Evolutionary conservation across 768 basidiomycete genomes (phyloP).

Genomic region (Hemileccinum rubropunctum): DNA sequence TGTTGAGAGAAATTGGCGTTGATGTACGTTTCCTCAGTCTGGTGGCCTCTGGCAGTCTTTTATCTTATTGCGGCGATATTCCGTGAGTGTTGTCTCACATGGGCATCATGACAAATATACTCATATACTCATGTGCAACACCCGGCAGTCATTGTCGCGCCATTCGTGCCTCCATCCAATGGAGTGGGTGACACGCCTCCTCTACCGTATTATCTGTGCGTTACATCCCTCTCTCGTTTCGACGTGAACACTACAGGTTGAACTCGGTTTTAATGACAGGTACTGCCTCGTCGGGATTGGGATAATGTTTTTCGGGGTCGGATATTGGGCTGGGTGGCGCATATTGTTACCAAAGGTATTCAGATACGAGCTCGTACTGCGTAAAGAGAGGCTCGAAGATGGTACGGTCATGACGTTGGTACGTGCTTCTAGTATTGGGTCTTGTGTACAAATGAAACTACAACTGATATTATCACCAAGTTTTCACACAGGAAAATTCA

Average conservation of each 20-base stretch:
- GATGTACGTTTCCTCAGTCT: slow-evolving; percentile 34
- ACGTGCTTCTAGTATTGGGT: slow-evolving; percentile 15
- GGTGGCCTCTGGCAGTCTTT: slow-evolving; percentile 54
- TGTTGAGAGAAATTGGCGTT: not conserved
- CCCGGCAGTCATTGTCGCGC: slow-evolving; percentile 48
- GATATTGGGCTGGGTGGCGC: slow-evolving; percentile 58
- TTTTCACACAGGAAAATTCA: no score
- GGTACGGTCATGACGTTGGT: slow-evolving; percentile 56
- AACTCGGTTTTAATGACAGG: slow-evolving; percentile 30
- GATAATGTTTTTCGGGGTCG: slow-evolving; percentile 42
- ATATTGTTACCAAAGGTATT: slow-evolving; percentile 47
- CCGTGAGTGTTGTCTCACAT: slow-evolving; percentile 34
- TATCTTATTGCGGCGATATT: slow-evolving; percentile 51
- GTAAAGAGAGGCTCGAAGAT: slow-evolving; percentile 48
- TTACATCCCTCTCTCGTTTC: not conserved
- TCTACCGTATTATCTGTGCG: slow-evolving; percentile 53
- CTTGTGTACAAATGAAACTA: no score
- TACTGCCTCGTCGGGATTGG: slow-evolving; percentile 55
- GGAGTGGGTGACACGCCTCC: slow-evolving; percentile 59
- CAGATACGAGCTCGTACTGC: slow-evolving; percentile 44
- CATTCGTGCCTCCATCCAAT: slow-evolving; percentile 53
- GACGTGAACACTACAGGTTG: slow-evolving; percentile 34
- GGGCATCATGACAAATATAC: slow-evolving; percentile 12
- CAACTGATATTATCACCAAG: no score
- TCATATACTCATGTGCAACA: slow-evolving; percentile 29